Evolutionary conservation across 495 filamentous ascomycete genomes (phyloP).

Genomic region (Sabuloglossum arenarium): DNA sequence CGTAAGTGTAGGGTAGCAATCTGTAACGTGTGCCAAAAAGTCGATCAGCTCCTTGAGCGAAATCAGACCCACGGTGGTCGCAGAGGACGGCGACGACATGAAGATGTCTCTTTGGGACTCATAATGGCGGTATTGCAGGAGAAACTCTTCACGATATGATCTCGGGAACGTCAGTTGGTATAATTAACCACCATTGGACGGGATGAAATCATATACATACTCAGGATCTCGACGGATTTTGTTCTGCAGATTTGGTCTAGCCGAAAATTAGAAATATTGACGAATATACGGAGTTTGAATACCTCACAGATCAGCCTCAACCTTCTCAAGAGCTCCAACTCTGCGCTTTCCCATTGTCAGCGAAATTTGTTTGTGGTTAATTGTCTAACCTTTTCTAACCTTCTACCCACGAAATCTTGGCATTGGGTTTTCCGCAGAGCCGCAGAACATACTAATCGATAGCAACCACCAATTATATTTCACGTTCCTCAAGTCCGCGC

Average conservation of each 20-base stretch:
- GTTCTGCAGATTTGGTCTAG: conserved; percentile 64
- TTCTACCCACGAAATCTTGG: background rate
- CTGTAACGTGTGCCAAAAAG: conserved; percentile 77
- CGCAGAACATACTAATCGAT: background rate
- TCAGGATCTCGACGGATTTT: conserved; percentile 70
- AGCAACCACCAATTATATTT: too few species aligned
- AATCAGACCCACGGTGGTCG: conserved; percentile 52
- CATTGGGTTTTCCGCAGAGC: background rate
- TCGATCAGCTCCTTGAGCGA: conserved; percentile 73
- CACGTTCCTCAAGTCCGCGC: too few species aligned
- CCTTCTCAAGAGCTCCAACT: conserved; percentile 79
- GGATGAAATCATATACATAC: conserved; percentile 24
- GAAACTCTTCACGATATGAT: conserved; percentile 72
- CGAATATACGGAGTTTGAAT: background rate
- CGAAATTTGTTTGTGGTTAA: background rate
- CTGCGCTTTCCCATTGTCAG: conserved; percentile 60
- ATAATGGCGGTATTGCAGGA: conserved; percentile 81
- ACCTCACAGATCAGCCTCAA: conserved; percentile 66
- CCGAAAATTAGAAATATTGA: conserved; percentile 7
- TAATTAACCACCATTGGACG: conserved; percentile 1
- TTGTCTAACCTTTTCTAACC: background rate
- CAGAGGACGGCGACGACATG: conserved; percentile 54
- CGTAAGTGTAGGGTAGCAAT: conserved; percentile 72
- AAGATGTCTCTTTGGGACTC: conserved; percentile 80
- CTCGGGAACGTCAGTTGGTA: conserved; percentile 16